Evolutionary conservation across 164 flowering plant genomes (phyloP).

Genomic region (Brasenia schreberi): DNA sequence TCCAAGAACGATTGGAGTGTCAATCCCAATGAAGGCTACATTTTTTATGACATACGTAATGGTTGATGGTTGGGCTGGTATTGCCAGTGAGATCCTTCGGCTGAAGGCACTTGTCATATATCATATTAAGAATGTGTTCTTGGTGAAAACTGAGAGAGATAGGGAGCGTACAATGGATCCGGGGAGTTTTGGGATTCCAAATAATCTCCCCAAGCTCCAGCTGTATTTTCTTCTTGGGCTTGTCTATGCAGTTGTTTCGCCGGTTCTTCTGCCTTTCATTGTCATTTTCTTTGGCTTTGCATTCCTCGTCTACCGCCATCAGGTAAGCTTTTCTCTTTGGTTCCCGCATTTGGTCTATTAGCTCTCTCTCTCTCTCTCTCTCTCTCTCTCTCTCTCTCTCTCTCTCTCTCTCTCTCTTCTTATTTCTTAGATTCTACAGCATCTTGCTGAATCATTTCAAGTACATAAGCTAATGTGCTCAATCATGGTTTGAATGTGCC

Average conservation of each 20-base stretch:
- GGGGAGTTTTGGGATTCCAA: slow-evolving; percentile 56
- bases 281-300: slow-evolving; percentile 90
- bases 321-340: slow-evolving; percentile 34
- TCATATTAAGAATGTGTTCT: slow-evolving; percentile 79
- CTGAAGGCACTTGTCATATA: slow-evolving; percentile 68
- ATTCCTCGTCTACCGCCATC: slow-evolving; percentile 90
- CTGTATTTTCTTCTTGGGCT: slow-evolving; percentile 82
- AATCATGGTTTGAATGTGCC: no score
- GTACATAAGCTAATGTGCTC: no score
- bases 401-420: no score
- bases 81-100: slow-evolving; percentile 87
- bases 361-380: background rate
- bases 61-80: slow-evolving; percentile 99
- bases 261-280: slow-evolving; percentile 90
- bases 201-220: slow-evolving; percentile 77
- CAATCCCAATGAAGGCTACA: slow-evolving; percentile 97
- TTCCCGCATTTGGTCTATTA: background rate
- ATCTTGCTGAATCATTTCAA: no score
- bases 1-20: slow-evolving; percentile 89
- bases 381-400: no score
- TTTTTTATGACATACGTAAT: slow-evolving; percentile 93
- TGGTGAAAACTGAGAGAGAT: slow-evolving; percentile 92
- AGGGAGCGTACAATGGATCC: slow-evolving; percentile 84
- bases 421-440: no score
- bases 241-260: slow-evolving; percentile 87